phyloP scores from a whole-genome alignment of 2,329 filamentous ascomycete genomes.

The Colletotrichum aenigma region DNA sequence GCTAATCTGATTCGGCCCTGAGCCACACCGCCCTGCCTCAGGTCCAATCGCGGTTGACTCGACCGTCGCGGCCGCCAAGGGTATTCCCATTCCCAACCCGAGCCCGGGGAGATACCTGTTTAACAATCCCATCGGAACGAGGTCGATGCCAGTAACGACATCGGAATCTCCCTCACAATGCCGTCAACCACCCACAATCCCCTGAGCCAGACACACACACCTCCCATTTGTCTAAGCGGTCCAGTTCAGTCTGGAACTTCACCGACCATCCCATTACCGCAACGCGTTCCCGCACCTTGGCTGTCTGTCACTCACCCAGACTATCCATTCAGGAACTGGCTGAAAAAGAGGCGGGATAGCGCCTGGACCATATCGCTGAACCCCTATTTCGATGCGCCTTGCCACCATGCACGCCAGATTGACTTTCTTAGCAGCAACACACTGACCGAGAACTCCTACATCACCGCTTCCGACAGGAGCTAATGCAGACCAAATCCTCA shows the following conservation, averaged over 20 bases:
- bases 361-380: not conserved
- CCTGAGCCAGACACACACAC: not conserved
- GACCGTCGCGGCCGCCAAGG: not conserved
- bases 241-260: slow-evolving; percentile 7
- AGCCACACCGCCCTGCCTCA: slow-evolving; percentile 1
- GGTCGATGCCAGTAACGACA: slow-evolving; percentile 4
- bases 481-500: not conserved
- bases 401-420: not conserved
- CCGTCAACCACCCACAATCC: not conserved
- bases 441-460: not conserved
- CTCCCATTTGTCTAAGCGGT: not conserved
- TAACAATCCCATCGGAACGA: not conserved
- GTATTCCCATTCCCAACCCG: not conserved
- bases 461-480: not conserved
- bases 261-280: not conserved
- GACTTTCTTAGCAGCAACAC: not conserved
- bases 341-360: not conserved
- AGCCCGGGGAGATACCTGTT: not conserved
- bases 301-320: not conserved
- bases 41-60: not conserved
- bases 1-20: not conserved
- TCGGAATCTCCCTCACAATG: not conserved
- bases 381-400: not conserved
- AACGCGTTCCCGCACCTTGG: not conserved
- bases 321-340: not conserved